phyloP scores from a whole-genome alignment of 2,329 filamentous ascomycete genomes.

The Pyrenophora seminiperda region DNA sequence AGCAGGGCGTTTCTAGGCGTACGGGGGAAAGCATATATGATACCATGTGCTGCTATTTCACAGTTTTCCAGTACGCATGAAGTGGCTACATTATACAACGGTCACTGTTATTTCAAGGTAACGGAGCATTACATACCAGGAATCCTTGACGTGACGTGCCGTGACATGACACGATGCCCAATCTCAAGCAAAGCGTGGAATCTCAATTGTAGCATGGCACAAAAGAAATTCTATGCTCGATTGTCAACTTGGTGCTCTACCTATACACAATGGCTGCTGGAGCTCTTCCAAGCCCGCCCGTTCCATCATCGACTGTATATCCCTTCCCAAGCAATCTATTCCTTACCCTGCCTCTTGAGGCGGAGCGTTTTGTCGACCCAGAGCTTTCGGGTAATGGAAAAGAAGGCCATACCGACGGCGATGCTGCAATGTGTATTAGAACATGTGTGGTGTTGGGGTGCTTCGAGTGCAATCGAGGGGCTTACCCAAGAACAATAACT shows the following conservation, averaged over 20 bases:
- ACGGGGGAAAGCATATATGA: constrained; percentile 12
- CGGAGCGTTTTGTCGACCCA: constrained; percentile 89
- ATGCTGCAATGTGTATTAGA: constrained; percentile 52
- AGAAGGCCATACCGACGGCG: constrained; percentile 77
- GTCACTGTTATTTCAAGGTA: too few relatives aligned
- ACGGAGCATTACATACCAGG: too few relatives aligned
- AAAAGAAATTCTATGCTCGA: constrained; percentile 35
- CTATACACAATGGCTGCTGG: constrained; percentile 33
- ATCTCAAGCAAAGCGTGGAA: not conserved
- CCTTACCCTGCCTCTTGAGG: constrained; percentile 68
- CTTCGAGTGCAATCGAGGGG: constrained; percentile 3
- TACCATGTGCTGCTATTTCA: constrained; percentile 9
- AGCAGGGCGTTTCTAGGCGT: constrained; percentile 30
- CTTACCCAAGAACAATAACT: constrained; percentile 88
- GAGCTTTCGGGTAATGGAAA: constrained; percentile 84
- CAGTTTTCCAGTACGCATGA: not conserved
- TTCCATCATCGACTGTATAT: constrained; percentile 4
- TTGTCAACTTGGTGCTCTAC: constrained; percentile 25
- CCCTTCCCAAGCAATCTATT: constrained; percentile 24
- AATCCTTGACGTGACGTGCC: not conserved
- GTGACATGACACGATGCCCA: not conserved
- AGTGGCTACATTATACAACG: too few relatives aligned
- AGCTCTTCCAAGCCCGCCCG: constrained; percentile 16
- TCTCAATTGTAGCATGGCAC: constrained; percentile 11
- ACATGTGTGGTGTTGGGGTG: constrained; percentile 10